Conservation (phyloP, 306 rosid species). For the cucumber (Cucumis sativus) region Cucumber_9930_V3 NC_026656.2:23616501-23617000, state of each 20-base stretch:
- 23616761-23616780: neutral
- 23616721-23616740: neutral
- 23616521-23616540: no score
- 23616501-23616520: no score
- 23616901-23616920: neutral
- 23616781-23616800: neutral
- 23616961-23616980: constrained; percentile 33
- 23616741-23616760: constrained; percentile 3
- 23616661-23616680: no score
- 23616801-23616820: neutral
- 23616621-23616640: no score
- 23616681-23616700: no score
- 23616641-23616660: no score
- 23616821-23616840: neutral
- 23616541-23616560: no score
- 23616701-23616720: neutral
- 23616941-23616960: constrained; percentile 24
- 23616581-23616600: no score
- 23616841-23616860: neutral
- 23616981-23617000: constrained; percentile 29
- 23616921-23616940: constrained; percentile 13
- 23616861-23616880: neutral
- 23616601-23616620: no score
- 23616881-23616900: constrained; percentile 11
- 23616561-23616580: no score